Evolutionary conservation across 108 stramenopile genomes (phyloP), one percentile per base, ranked within the genome.

Genomic region (Cyclotella cryptica): DNA sequence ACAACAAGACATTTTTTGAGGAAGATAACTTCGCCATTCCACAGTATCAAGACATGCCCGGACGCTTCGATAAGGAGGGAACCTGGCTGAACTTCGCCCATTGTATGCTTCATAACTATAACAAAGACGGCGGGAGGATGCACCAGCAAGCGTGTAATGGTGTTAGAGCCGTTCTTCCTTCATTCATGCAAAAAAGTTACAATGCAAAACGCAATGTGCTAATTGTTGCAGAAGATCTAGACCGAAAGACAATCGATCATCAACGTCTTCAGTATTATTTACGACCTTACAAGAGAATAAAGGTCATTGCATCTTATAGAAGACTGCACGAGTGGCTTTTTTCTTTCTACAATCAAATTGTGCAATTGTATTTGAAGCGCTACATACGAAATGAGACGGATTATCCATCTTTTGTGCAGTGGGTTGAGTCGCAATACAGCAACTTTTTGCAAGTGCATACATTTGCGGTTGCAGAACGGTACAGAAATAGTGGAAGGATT

Each of bases 181-280:
- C 40, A 22, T 77, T 70, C 61, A 19, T 71, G 12, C 14, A 41
- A 26, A 22, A 77, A 43, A 35, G 45, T 19, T 71, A 63, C 42
- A 49, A 70, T 39, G 19, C 55, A 46, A 59, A 57, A 19, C 26
- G 61, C 22, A 71, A 71, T 46, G 44, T 77, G 19, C 27, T 77
- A 1, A 46, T 77, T 12, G 76, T 77, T 0, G 76, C 76, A 27
- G 76, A 77, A 70, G 76, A 77, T 29, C 70, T 77, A 17, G 76
- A 77, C 17, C 68, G 55, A 42, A 5, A 15, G 18, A 22, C 6
- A 19, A 70, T 77, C 8, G 54, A 77, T 52, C 59, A 58, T 42
- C 19, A 46, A 45, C 58, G 76, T 14, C 14, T 77, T 10, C 45
- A 35, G 29, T 62, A 40, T 42, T 70, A 39, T 69, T 27, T 77